Evolutionary conservation across 2,329 filamentous ascomycete genomes (phyloP).

Genomic region (Cercospora janseana): DNA sequence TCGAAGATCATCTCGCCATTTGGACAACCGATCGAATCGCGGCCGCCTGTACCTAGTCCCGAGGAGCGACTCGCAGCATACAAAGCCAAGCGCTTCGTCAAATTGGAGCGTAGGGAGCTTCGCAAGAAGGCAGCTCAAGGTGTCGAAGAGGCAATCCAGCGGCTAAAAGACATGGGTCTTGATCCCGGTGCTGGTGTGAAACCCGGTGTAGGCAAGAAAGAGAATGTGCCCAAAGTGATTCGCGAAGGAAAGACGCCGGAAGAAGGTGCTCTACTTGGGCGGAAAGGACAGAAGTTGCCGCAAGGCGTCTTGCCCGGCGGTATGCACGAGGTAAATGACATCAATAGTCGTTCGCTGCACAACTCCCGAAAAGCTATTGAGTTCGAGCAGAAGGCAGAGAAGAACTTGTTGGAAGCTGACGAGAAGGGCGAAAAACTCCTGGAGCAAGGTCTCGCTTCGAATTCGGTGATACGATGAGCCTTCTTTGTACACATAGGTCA

Average conservation of each 20-base stretch:
- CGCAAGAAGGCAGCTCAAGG: conserved; percentile 35
- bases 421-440: conserved; percentile 29
- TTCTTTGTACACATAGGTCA: no score
- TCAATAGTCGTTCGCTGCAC: conserved; percentile 31
- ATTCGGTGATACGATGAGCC: conserved; percentile 19
- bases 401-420: conserved; percentile 31
- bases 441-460: conserved; percentile 23
- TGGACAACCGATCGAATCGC: conserved; percentile 60
- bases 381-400: conserved; percentile 30
- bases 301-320: conserved; percentile 36
- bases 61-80: conserved; percentile 60
- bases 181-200: conserved; percentile 32
- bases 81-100: conserved; percentile 56
- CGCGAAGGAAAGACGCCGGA: conserved; percentile 26
- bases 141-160: conserved; percentile 30
- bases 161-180: conserved; percentile 31
- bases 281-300: conserved; percentile 37
- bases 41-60: conserved; percentile 64
- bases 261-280: conserved; percentile 29
- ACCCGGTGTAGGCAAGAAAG: conserved; percentile 33
- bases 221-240: conserved; percentile 26
- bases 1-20: conserved; percentile 71
- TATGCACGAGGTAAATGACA: conserved; percentile 34
- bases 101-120: conserved; percentile 48
- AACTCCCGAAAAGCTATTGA: conserved; percentile 33